Conservation (phyloP, 306 rosid genomes). For the Canavalia ensiformis region DNA sequence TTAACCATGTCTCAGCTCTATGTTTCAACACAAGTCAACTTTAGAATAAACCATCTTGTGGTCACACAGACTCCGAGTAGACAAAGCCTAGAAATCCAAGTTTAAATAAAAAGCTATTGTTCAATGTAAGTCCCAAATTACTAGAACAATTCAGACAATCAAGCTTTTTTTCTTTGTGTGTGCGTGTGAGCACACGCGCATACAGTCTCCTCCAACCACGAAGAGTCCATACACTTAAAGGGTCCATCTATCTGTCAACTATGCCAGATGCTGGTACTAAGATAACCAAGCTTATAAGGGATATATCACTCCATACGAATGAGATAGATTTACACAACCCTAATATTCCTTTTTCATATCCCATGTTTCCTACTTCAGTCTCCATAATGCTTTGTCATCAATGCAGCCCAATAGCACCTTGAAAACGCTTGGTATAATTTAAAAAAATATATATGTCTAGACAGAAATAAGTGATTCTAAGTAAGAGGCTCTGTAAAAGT, state of each 20-base stretch:
- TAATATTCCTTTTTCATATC: background rate
- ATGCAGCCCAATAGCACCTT: background rate
- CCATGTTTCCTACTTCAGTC: background rate
- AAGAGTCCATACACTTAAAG: background rate
- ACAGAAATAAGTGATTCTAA: background rate
- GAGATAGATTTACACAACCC: slow-evolving; percentile 14
- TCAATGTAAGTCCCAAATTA: background rate
- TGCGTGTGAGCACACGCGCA: background rate
- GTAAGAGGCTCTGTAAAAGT: background rate
- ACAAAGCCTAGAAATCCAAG: background rate
- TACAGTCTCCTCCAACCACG: too few species aligned
- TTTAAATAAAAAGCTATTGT: slow-evolving; percentile 10
- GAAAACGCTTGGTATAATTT: slow-evolving; percentile 16
- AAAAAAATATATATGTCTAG: background rate
- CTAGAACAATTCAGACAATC: background rate
- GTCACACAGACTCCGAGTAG: background rate
- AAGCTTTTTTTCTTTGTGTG: background rate
- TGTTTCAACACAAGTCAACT: background rate
- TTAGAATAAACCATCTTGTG: background rate
- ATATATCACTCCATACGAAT: background rate
- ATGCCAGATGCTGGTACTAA: background rate
- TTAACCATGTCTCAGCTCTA: background rate
- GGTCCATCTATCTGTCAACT: background rate
- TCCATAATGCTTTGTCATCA: background rate
- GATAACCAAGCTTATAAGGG: slow-evolving; percentile 6